Conservation (phyloP, 2,329 filamentous ascomycete genomes). For the Fonsecaea pedrosoi region DNA sequence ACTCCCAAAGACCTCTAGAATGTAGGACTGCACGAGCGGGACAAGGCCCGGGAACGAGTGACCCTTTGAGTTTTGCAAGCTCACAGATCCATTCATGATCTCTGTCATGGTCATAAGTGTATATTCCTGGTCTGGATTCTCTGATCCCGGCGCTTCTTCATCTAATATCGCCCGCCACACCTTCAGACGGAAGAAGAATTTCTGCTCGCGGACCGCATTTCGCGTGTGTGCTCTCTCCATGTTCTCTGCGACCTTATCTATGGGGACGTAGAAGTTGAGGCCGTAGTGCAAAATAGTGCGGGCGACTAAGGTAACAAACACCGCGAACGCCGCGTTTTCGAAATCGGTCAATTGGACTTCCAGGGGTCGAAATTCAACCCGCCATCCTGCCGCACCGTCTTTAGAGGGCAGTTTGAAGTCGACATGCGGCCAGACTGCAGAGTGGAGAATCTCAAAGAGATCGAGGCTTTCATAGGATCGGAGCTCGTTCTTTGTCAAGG, state of each 20-base stretch:
- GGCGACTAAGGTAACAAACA: slow-evolving; percentile 95
- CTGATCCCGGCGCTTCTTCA: not conserved
- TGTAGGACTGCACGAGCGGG: slow-evolving; percentile 7
- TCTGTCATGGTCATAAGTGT: not conserved
- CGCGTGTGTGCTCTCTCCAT: slow-evolving; percentile 91
- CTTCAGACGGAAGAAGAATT: slow-evolving; percentile 91
- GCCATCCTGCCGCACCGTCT: slow-evolving; percentile 91
- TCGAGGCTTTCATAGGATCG: slow-evolving; percentile 84
- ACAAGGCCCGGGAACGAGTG: slow-evolving; percentile 4
- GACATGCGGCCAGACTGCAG: slow-evolving; percentile 99
- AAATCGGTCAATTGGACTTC: slow-evolving; percentile 98
- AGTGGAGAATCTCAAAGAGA: slow-evolving; percentile 94
- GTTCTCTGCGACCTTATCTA: slow-evolving; percentile 85
- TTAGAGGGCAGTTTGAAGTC: slow-evolving; percentile 92
- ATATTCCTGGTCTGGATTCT: slow-evolving; percentile 2
- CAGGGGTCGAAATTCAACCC: slow-evolving; percentile 96
- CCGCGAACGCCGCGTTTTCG: slow-evolving; percentile 93
- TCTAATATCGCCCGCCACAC: slow-evolving; percentile 68
- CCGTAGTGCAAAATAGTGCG: slow-evolving; percentile 90
- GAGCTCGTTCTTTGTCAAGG: slow-evolving; percentile 90
- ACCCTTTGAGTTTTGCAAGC: not conserved
- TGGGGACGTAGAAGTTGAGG: slow-evolving; percentile 93
- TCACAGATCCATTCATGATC: slow-evolving; percentile 12
- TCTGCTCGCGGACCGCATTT: slow-evolving; percentile 80
- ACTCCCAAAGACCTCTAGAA: not conserved